Evolutionary conservation across 2,329 filamentous ascomycete species (phyloP).

Genomic region (Pyrenochaeta sp.): DNA sequence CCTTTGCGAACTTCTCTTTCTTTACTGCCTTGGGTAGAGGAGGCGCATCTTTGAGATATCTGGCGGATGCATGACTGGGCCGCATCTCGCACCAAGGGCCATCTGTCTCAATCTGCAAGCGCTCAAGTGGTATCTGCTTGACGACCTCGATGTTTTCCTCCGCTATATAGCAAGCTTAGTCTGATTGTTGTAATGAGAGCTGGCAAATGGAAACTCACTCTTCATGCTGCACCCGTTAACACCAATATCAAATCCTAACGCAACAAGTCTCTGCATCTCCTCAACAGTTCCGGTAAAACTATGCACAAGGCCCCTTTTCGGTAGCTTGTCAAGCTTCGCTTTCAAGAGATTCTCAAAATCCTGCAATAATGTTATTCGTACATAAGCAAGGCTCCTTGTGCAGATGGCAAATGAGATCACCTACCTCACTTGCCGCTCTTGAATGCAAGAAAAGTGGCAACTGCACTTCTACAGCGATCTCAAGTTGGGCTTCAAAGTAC

Average conservation of each 20-base stretch:
- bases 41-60: constrained; percentile 74
- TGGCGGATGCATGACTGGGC: constrained; percentile 84
- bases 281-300: constrained; percentile 89
- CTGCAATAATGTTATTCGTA: neutral
- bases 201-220: constrained; percentile 53
- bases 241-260: constrained; percentile 86
- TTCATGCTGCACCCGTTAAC: constrained; percentile 97
- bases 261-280: constrained; percentile 84
- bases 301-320: constrained; percentile 85
- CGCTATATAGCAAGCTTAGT: constrained; percentile 25
- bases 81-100: constrained; percentile 98
- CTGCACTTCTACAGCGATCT: constrained; percentile 77
- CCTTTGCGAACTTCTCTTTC: constrained; percentile 93
- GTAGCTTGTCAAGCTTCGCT: constrained; percentile 69
- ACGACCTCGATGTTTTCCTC: constrained; percentile 84
- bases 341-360: constrained; percentile 69
- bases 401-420: too few relatives aligned
- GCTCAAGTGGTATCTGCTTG: constrained; percentile 76
- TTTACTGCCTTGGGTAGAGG: constrained; percentile 84
- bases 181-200: neutral
- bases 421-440: constrained; percentile 74
- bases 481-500: constrained; percentile 84
- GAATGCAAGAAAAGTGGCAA: constrained; percentile 93
- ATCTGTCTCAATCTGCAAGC: constrained; percentile 94
- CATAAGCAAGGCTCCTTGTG: neutral